These are phyloP conservation scores for Picea sitchensis DNA, from an alignment of 75 land plant genomes.

Conservation along the genomic window DNA sequence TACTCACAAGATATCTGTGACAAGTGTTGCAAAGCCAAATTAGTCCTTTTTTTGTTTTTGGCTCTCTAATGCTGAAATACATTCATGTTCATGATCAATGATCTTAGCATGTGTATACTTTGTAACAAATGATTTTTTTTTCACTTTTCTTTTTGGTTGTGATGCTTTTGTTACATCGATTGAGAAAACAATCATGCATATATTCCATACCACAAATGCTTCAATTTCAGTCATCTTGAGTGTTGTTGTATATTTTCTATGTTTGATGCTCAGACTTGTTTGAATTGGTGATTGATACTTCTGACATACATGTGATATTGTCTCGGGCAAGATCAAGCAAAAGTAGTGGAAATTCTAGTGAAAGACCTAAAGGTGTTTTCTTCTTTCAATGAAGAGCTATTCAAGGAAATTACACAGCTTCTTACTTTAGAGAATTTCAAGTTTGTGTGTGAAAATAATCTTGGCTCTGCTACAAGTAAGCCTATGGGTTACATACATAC, in stretches of 20 bases:
- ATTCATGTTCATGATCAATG: background rate
- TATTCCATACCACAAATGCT: background rate
- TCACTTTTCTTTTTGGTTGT: background rate
- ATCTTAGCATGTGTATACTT: background rate
- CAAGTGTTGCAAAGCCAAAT: background rate
- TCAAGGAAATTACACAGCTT: constrained; percentile 91
- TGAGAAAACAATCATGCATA: background rate
- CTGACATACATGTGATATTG: background rate
- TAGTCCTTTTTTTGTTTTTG: background rate
- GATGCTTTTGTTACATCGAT: background rate
- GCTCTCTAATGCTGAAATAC: background rate
- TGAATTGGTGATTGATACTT: background rate
- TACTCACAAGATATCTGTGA: background rate
- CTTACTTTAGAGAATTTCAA: constrained; percentile 86
- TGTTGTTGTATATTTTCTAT: background rate
- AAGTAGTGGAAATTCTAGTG: constrained; percentile 88
- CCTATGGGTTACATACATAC: background rate
- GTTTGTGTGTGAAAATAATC: constrained; percentile 17
- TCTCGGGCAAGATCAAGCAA: constrained; percentile 73
- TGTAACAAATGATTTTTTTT: background rate
- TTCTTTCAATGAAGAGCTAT: constrained; percentile 85
- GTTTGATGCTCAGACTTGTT: background rate
- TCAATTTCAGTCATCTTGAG: background rate
- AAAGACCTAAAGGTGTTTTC: constrained; percentile 91
- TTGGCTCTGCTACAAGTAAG: background rate